Percentiles rank a stretch among this genome's conserved stretches.
Evolutionary conservation across 2,329 filamentous ascomycete species (phyloP).

Genomic region (Kalaharituber pfeilii): DNA sequence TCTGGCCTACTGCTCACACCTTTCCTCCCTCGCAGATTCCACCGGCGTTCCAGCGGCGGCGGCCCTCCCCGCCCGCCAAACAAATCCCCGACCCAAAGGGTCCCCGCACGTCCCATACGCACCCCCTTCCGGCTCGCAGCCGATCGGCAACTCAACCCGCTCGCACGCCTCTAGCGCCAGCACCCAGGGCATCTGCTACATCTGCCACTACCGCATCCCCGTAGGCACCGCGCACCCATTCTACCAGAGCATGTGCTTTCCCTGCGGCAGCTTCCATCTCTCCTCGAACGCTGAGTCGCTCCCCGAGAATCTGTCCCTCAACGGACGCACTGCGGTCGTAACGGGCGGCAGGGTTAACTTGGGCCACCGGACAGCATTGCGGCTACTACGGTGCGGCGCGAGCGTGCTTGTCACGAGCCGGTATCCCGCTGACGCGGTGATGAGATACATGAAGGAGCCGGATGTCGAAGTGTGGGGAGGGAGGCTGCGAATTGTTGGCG

Average conservation of each 20-base stretch:
- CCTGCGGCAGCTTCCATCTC: slow-evolving; percentile 27
- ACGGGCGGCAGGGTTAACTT: slow-evolving; percentile 27
- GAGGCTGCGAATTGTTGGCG: slow-evolving; percentile 24
- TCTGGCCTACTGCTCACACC: neutral
- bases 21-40: neutral
- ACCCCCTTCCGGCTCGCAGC: neutral
- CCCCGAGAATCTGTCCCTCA: slow-evolving; percentile 23
- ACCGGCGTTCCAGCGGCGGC: too few species aligned
- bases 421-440: slow-evolving; percentile 26
- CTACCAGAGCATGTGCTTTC: slow-evolving; percentile 24
- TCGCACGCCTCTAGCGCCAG: neutral
- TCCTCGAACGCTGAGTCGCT: slow-evolving; percentile 22
- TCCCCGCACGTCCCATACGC: neutral
- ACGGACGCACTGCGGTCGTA: slow-evolving; percentile 26
- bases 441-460: slow-evolving; percentile 21
- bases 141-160: neutral
- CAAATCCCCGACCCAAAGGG: too few species aligned
- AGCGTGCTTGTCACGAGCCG: slow-evolving; percentile 27
- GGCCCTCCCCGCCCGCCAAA: too few species aligned
- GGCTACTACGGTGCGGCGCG: slow-evolving; percentile 27
- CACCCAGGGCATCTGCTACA: slow-evolving; percentile 24
- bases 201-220: slow-evolving; percentile 23
- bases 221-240: slow-evolving; percentile 15
- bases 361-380: slow-evolving; percentile 25
- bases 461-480: slow-evolving; percentile 19